These are phyloP conservation scores for Microcyclospora tardicrescens DNA, from an alignment of 2,329 filamentous ascomycete genomes.

Conservation along the genomic window DNA sequence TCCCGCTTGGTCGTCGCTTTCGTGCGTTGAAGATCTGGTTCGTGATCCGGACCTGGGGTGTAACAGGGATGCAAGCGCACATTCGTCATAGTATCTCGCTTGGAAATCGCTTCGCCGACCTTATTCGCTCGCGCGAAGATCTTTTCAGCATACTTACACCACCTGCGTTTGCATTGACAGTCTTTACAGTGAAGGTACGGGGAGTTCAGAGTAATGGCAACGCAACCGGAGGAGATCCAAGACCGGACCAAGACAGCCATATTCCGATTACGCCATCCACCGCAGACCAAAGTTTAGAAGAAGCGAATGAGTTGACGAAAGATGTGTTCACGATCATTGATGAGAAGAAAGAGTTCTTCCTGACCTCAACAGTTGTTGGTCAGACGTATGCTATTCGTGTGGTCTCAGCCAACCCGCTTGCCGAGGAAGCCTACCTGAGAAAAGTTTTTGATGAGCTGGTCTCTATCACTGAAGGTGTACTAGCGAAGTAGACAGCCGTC, in stretches of 20 bases:
- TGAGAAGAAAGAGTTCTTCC: conserved; percentile 60
- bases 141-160: conserved; percentile 64
- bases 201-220: background rate
- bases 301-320: conserved; percentile 56
- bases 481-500: conserved; percentile 10
- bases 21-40: conserved; percentile 91
- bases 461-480: conserved; percentile 45
- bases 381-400: conserved; percentile 69
- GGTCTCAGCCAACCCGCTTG: conserved; percentile 56
- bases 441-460: conserved; percentile 64
- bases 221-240: conserved; percentile 9
- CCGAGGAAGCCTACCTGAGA: conserved; percentile 59
- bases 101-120: conserved; percentile 55
- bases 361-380: conserved; percentile 64
- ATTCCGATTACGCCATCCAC: conserved; percentile 13
- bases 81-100: conserved; percentile 55
- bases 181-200: conserved; percentile 49
- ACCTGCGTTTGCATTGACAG: conserved; percentile 66
- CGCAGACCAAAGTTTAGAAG: conserved; percentile 28
- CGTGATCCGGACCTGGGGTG: conserved; percentile 69
- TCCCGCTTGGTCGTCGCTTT: conserved; percentile 81
- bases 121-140: conserved; percentile 48
- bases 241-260: conserved; percentile 18
- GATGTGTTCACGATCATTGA: conserved; percentile 66
- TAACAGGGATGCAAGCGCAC: conserved; percentile 61